Evolutionary conservation across 108 stramenopile genomes (phyloP).

Genomic region (Cyclotella distinguenda): DNA sequence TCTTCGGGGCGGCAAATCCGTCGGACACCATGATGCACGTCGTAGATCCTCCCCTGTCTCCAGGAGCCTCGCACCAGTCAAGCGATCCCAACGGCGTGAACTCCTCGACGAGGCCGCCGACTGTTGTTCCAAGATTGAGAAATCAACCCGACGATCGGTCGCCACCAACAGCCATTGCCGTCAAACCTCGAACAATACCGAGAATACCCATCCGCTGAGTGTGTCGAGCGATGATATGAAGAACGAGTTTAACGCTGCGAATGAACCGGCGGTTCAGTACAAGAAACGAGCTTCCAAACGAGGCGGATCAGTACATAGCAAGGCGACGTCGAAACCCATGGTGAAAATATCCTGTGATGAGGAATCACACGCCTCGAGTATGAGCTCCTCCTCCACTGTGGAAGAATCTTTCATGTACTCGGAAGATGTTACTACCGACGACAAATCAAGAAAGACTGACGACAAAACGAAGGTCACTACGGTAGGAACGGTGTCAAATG

Average conservation of each 20-base stretch:
- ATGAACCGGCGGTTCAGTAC: background rate
- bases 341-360: conserved; percentile 21
- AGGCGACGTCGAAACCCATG: conserved; percentile 7
- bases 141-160: conserved; percentile 2
- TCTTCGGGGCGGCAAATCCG: background rate
- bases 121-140: conserved; percentile 1
- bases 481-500: background rate
- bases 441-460: conserved; percentile 6
- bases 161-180: background rate
- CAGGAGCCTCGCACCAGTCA: background rate
- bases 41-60: background rate
- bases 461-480: background rate
- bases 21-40: background rate
- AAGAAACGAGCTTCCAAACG: conserved; percentile 20
- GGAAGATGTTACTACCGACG: conserved; percentile 5
- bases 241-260: background rate
- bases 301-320: too few relatives aligned
- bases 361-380: conserved; percentile 38
- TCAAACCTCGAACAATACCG: background rate
- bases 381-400: conserved; percentile 19
- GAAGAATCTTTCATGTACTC: conserved; percentile 4
- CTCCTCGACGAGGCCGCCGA: conserved; percentile 4
- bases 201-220: conserved; percentile 6
- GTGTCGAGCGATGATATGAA: conserved; percentile 1
- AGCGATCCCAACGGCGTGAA: background rate